Conservation (phyloP, 2,329 filamentous ascomycete species). For the Harringtonia aguacate region DNA sequence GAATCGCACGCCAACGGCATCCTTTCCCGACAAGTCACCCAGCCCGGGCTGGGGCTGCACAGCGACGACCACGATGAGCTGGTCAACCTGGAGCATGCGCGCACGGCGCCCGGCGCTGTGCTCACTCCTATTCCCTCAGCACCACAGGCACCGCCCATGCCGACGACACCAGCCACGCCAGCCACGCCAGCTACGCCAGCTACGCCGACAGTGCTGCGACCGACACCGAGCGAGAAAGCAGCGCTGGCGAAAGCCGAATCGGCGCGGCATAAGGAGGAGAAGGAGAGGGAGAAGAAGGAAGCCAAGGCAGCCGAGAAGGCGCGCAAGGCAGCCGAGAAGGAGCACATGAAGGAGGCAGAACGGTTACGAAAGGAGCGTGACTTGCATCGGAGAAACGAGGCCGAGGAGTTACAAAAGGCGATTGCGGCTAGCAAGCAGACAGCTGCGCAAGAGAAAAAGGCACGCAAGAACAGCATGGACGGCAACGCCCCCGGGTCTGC, state of each 20-base stretch:
- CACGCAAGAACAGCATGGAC: conserved; percentile 26
- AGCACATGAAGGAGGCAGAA: conserved; percentile 31
- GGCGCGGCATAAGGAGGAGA: conserved; percentile 44
- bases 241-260: conserved; percentile 13
- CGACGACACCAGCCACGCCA: conserved; percentile 15
- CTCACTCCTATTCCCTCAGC: conserved; percentile 13
- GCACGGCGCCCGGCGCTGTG: conserved; percentile 44
- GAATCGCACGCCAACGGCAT: conserved; percentile 20
- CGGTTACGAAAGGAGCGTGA: conserved; percentile 28
- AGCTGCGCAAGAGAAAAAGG: conserved; percentile 45
- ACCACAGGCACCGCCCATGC: conserved; percentile 17
- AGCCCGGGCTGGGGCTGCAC: conserved; percentile 21
- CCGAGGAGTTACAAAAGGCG: conserved; percentile 50
- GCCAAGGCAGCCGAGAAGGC: conserved; percentile 42
- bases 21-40: conserved; percentile 39
- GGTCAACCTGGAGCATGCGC: conserved; percentile 52
- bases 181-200: not conserved
- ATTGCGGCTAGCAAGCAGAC: conserved; percentile 56
- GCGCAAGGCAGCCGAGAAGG: conserved; percentile 33
- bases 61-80: conserved; percentile 40
- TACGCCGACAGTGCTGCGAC: not conserved
- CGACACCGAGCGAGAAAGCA: conserved; percentile 12
- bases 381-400: conserved; percentile 38
- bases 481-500: conserved; percentile 16
- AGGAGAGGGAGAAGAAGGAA: conserved; percentile 60